A percentile compares a stretch with the other conserved stretches of the same genome.
These are phyloP conservation scores for Selaginella moellendorffii DNA, from an alignment of 75 land plant species.

Conservation along the genomic window DNA sequence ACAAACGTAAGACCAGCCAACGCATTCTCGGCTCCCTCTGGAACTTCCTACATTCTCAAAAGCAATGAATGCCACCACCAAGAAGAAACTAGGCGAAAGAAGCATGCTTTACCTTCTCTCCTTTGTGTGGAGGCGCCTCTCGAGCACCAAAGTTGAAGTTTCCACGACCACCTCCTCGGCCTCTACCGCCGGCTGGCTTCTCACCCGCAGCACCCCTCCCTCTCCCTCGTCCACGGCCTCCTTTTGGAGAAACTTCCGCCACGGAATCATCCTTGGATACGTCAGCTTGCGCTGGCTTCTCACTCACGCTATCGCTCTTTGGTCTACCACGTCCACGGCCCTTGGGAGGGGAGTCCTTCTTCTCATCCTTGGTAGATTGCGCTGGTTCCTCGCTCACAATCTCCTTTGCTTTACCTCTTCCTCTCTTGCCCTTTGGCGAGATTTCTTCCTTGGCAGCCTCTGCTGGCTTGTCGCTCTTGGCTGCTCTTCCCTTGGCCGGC, in stretches of 20 bases:
- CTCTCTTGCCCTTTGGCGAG: not conserved
- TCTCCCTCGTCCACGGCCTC: slow-evolving; percentile 6
- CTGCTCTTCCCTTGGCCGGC: slow-evolving; percentile 14
- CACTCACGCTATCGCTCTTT: slow-evolving; percentile 1
- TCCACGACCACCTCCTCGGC: slow-evolving; percentile 54
- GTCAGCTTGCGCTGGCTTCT: not conserved
- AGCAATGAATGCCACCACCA: not conserved
- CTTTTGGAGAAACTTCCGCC: not conserved
- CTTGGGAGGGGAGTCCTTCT: not conserved
- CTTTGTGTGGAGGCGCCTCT: slow-evolving; percentile 87
- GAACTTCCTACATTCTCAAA: slow-evolving; percentile 56
- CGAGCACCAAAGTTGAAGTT: slow-evolving; percentile 58
- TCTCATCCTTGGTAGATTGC: slow-evolving; percentile 11
- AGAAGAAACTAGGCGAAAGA: not conserved
- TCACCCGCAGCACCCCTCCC: slow-evolving; percentile 34
- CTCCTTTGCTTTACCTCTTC: not conserved
- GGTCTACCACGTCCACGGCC: slow-evolving; percentile 5
- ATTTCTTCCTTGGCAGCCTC: not conserved
- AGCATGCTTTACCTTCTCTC: slow-evolving; percentile 91
- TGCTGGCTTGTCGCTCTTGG: slow-evolving; percentile 3
- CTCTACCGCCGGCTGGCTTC: slow-evolving; percentile 37
- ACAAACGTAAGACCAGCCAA: slow-evolving; percentile 89
- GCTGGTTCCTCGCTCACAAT: not conserved
- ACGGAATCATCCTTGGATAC: slow-evolving; percentile 4
- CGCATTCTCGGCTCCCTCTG: slow-evolving; percentile 83